Base-by-base conservation (phyloP, 306 rosid species). In the Malus domestica region DNA sequence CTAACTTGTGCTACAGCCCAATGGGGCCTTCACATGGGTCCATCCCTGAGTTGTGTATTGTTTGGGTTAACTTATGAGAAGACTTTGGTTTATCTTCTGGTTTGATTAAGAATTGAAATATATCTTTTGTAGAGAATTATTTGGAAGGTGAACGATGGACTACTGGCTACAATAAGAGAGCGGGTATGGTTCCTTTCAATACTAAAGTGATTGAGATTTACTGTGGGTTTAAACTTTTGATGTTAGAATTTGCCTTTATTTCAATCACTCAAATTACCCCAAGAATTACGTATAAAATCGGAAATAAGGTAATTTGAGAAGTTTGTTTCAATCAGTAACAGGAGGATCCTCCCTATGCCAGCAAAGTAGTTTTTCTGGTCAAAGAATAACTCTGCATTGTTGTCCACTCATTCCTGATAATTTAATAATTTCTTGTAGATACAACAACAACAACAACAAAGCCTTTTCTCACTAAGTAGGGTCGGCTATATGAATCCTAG, bases 161-260 rank as follows among this genome's bases (percentile, higher is more conserved):
- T 90, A 60, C 82, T 95, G 57, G 98, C 97, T 73, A 95, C 98
- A 79, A 80, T 95, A 78, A 85, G 98, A 88, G 98, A 95, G 86
- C 88, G 85, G 92, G 98, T 92, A 87, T 72, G 85, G 44, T 79
- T 68, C 30, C 70, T 79, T 84, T 65, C 30, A 30, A 33, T 79
- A 12, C 10, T 78, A 23, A 30, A 55, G 40, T 60, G 38, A 61
- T 70, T 70, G 49, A 29, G 64, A 49, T 71, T 63, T 25, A 46
- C 59, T 22, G 54, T 66, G 40, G 68, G 64, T 9, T 66, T 83
- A 60, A 30, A 74, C 65, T 46, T 80, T 71, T 74, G 73, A 70
- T 80, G 64, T 85, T 82, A 78, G 74, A 73, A 70, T 60, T 78
- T 49, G 18, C 38, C 38, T 33, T 33, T 33, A 1, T 33, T 33